phyloP scores from a whole-genome alignment of 148 eudicot genomes.

The Dianthus caryophyllus region DNA sequence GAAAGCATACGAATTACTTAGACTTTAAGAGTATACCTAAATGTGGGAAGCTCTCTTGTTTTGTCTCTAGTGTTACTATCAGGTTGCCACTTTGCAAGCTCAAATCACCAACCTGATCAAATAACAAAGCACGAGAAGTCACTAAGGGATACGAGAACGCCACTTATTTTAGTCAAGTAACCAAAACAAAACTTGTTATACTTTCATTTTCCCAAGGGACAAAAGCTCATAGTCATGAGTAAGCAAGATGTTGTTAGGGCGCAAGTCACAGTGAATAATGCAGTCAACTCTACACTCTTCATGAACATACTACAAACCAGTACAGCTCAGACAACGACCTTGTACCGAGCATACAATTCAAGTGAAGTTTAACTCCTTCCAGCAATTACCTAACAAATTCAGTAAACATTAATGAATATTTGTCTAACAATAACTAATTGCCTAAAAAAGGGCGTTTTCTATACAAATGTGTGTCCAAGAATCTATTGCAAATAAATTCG shows the following conservation, averaged over 20 bases:
- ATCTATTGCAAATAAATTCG: conserved; percentile 61
- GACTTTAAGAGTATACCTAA: conserved; percentile 45
- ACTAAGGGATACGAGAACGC: neutral
- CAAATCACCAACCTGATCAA: conserved; percentile 73
- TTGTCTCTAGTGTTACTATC: conserved; percentile 70
- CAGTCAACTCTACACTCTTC: conserved; percentile 82
- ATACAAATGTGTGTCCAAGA: conserved; percentile 51
- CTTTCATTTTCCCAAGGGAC: too few species aligned
- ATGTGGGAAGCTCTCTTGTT: conserved; percentile 70
- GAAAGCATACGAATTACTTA: too few species aligned
- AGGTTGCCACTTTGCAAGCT: conserved; percentile 76
- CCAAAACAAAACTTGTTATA: too few species aligned
- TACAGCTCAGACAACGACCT: conserved; percentile 65
- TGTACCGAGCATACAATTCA: conserved; percentile 59
- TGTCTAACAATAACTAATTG: neutral
- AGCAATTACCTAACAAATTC: conserved; percentile 25
- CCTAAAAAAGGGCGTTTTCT: conserved; percentile 10
- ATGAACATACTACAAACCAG: conserved; percentile 60
- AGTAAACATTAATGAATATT: neutral
- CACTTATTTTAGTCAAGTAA: neutral
- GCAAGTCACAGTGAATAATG: conserved; percentile 73
- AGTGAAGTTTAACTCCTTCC: conserved; percentile 49
- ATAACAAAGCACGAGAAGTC: neutral
- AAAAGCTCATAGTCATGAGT: conserved; percentile 63
- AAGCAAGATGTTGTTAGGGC: conserved; percentile 72